These are phyloP conservation scores for Fistulinella prunicolor DNA, from an alignment of 768 basidiomycete genomes.

Conservation along the genomic window DNA sequence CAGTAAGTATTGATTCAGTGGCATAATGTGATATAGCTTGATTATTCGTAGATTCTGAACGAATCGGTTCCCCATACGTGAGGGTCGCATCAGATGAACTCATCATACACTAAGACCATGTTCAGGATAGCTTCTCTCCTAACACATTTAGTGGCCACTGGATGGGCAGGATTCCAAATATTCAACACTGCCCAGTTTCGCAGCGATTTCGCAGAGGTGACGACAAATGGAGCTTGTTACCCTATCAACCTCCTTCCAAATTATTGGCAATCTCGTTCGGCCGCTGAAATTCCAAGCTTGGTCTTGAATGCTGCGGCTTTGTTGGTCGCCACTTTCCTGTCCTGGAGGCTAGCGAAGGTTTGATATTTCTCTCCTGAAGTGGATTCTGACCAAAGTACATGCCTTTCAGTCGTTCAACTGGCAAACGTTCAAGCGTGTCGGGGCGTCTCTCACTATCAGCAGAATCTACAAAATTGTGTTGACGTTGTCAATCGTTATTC, in stretches of 20 bases:
- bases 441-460: slow-evolving; percentile 71
- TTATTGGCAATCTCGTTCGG: slow-evolving; percentile 62
- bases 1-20: slow-evolving; percentile 30
- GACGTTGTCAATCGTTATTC: slow-evolving; percentile 65
- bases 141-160: slow-evolving; percentile 71
- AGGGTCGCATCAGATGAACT: not conserved
- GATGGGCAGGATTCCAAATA: slow-evolving; percentile 71
- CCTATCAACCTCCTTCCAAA: slow-evolving; percentile 50
- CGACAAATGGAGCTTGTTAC: slow-evolving; percentile 63
- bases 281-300: slow-evolving; percentile 63
- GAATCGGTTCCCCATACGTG: slow-evolving; percentile 79
- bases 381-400: not conserved
- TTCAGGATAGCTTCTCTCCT: slow-evolving; percentile 58
- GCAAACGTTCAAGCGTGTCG: slow-evolving; percentile 87
- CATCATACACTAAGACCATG: not conserved
- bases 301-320: slow-evolving; percentile 60
- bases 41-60: slow-evolving; percentile 42
- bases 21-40: slow-evolving; percentile 14
- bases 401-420: slow-evolving; percentile 63
- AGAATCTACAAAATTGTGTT: slow-evolving; percentile 72
- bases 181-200: slow-evolving; percentile 57
- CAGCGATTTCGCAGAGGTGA: slow-evolving; percentile 50
- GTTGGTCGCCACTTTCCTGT: slow-evolving; percentile 58
- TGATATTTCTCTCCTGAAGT: not conserved
- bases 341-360: slow-evolving; percentile 76